A percentile compares a stretch with the other conserved stretches of the same genome.
Conservation (phyloP, 2,329 filamentous ascomycete genomes). For the Corinectria fuckeliana region DNA sequence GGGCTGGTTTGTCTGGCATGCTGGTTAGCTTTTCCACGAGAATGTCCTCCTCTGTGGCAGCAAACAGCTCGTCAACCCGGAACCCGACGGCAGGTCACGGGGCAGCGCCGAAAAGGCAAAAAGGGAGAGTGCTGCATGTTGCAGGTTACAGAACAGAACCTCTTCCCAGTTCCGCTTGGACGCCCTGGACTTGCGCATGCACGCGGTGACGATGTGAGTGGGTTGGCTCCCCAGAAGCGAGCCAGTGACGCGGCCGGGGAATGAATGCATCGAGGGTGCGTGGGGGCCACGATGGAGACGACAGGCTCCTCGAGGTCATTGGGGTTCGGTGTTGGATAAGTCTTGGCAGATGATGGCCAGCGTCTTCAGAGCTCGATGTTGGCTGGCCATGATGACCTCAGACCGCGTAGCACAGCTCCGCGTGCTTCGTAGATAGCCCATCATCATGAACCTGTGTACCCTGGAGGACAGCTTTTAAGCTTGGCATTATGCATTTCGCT, state of each 20-base stretch:
- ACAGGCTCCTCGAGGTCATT: neutral
- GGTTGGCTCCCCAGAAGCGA: slow-evolving; percentile 18
- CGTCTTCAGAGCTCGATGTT: neutral
- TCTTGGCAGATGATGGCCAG: neutral
- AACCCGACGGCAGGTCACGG: slow-evolving; percentile 9
- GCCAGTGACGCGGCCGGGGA: slow-evolving; percentile 18
- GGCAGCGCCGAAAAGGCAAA: neutral
- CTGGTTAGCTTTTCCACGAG: neutral
- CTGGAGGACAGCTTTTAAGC: neutral
- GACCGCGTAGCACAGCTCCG: neutral
- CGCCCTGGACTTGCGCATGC: neutral
- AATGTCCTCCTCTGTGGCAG: neutral
- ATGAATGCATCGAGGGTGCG: slow-evolving; percentile 17
- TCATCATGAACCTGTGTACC: neutral
- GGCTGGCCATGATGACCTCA: neutral
- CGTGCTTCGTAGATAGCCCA: neutral
- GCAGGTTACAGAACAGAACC: slow-evolving; percentile 1
- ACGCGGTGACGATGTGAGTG: slow-evolving; percentile 17
- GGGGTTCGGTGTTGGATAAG: neutral
- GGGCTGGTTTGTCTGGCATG: slow-evolving; percentile 4
- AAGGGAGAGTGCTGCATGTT: slow-evolving; percentile 13
- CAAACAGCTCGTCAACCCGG: neutral
- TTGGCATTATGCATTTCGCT: neutral
- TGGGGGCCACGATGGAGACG: slow-evolving; percentile 17
- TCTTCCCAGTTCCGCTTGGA: slow-evolving; percentile 9